Evolutionary conservation across 495 filamentous ascomycete species (phyloP).

Genomic region (Penicillium soppii): DNA sequence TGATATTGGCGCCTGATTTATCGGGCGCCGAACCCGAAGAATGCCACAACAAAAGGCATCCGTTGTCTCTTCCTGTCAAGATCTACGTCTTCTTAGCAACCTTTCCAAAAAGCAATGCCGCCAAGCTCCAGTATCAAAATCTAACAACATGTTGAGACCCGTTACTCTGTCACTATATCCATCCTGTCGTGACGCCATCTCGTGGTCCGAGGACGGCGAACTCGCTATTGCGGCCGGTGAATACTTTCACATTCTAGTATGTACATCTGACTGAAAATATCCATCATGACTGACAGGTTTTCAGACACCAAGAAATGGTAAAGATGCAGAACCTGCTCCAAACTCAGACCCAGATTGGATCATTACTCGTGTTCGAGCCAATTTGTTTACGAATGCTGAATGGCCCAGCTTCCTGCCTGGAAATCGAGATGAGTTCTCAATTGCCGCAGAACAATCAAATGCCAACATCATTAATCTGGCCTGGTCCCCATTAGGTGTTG

Average conservation of each 20-base stretch:
- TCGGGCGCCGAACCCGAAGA: conserved; percentile 2
- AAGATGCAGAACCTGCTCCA: conserved; percentile 7
- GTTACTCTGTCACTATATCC: conserved; percentile 37
- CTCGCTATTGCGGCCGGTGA: conserved; percentile 60
- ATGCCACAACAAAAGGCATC: conserved; percentile 1
- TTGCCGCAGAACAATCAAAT: conserved; percentile 62
- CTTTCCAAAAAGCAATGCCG: background rate
- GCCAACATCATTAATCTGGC: conserved; percentile 50
- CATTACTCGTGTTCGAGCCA: conserved; percentile 44
- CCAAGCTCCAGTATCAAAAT: background rate
- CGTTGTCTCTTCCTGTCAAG: background rate
- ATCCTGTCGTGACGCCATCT: conserved; percentile 51
- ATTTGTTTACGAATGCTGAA: conserved; percentile 54
- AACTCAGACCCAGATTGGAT: conserved; percentile 30
- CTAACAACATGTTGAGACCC: conserved; percentile 30
- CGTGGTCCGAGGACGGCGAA: conserved; percentile 63
- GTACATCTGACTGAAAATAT: background rate
- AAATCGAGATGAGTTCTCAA: conserved; percentile 50
- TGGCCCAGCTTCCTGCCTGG: conserved; percentile 48
- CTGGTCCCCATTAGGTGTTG: conserved; percentile 64
- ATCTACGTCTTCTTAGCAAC: background rate
- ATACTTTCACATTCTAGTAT: conserved; percentile 55
- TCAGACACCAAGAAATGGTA: conserved; percentile 28
- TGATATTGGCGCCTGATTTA: background rate
- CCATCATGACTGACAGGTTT: background rate